Base-by-base conservation (phyloP, 345 rosid species). In the Eucalyptus guilfoylei region DNA sequence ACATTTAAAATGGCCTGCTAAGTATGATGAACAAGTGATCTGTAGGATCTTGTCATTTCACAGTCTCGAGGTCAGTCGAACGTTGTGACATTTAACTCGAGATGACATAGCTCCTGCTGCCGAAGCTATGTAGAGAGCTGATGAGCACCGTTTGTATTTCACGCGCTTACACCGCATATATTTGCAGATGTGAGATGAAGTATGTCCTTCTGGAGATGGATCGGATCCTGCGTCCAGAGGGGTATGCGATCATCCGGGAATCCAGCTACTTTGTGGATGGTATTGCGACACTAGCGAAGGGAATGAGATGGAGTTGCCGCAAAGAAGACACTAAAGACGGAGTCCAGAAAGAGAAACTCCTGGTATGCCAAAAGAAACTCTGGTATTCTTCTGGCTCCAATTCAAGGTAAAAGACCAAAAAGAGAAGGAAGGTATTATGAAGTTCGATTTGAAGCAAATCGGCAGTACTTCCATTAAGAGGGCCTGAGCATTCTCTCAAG, bases 201-300 rank as follows among this genome's bases (percentile, higher is more conserved):
- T 93, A 93, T 80, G 96, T 97, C 81, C 95, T 98, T 62, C 89
- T 98, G 89, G 99, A 98, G 91, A 98, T 98, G 98, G 99, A 97
- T 86, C 90, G 99, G 49, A 96, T 97, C 89, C 91, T 97, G 83
- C 97, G 99, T 12, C 99, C 99, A 2, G 89, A 58, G 3, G 99
- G 98, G 23, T 95, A 95, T 64, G 97, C 93, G 16, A 90, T 98
- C 23, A 93, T 98, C 49, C 94, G 96, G 48, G 99, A 98, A 92
- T 98, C 99, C 6, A 94, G 92, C 93, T 96, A 96, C 88, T 96
- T 95, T 3, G 88, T 91, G 9, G 97, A 97, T 67, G 93, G 94
- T 5, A 91, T 96, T 50, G 93, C 96, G n/a, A 87, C 90, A 85
- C 91, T 96, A 87, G 98, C 95, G 13, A 96, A 95, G 93, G 99